These are phyloP conservation scores for Alternaria rosae DNA, from an alignment of 2,329 filamentous ascomycete species.

Conservation along the genomic window DNA sequence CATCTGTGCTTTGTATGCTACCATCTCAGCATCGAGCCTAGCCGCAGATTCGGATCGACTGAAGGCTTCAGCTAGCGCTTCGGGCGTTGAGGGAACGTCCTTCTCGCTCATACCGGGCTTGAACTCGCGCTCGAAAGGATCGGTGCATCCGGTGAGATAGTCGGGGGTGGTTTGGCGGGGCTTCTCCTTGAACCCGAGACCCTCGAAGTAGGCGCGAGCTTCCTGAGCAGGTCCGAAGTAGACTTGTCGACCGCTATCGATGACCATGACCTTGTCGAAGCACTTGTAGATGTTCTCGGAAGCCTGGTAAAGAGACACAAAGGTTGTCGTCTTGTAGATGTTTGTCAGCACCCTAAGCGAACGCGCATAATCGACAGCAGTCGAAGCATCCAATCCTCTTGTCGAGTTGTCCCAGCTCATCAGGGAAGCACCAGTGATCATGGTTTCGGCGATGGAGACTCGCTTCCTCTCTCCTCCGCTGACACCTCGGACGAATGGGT, in stretches of 20 bases:
- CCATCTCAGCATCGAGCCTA: conserved; percentile 70
- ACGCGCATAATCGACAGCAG: conserved; percentile 59
- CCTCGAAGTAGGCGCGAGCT: conserved; percentile 77
- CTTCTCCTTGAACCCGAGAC: conserved; percentile 75
- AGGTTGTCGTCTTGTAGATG: conserved; percentile 82
- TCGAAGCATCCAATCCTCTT: conserved; percentile 58
- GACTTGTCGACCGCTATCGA: conserved; percentile 77
- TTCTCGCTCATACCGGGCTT: conserved; percentile 69
- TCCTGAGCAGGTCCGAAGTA: conserved; percentile 75
- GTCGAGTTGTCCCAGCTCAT: conserved; percentile 68
- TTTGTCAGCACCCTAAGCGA: conserved; percentile 71
- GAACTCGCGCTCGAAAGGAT: conserved; percentile 83
- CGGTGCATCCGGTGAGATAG: conserved; percentile 82
- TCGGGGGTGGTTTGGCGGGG: conserved; percentile 82
- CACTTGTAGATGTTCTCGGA: conserved; percentile 81
- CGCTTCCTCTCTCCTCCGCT: conserved; percentile 82
- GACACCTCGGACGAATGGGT: conserved; percentile 78
- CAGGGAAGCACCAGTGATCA: conserved; percentile 75
- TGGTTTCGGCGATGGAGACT: conserved; percentile 83
- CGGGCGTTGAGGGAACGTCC: conserved; percentile 73
- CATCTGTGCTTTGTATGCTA: conserved; percentile 70
- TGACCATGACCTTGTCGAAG: conserved; percentile 85
- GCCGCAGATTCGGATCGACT: conserved; percentile 67
- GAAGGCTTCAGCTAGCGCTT: conserved; percentile 74
- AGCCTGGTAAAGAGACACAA: conserved; percentile 86